Conservation (phyloP, 371 early-diverging fungal genomes). For the Conidiobolus coronatus region DNA sequence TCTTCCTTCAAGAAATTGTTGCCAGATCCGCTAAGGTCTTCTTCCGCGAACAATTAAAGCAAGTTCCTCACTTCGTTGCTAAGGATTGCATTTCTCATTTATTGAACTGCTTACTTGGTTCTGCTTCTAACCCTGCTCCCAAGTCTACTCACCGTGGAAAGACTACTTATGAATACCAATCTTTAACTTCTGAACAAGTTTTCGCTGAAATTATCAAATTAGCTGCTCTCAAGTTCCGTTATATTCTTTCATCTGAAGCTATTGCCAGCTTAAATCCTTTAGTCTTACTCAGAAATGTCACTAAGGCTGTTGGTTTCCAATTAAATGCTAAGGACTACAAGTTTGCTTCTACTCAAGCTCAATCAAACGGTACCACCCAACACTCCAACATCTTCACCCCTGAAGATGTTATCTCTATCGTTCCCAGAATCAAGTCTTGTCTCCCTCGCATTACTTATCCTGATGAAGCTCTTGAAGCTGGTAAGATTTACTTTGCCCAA, state of each 20-base stretch:
- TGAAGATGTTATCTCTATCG: slow-evolving; percentile 52
- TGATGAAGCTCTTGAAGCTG: slow-evolving; percentile 74
- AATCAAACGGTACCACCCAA: slow-evolving; percentile 6
- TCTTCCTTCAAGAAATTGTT: slow-evolving; percentile 61
- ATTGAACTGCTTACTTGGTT: slow-evolving; percentile 56
- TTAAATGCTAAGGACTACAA: slow-evolving; percentile 47
- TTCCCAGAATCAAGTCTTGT: slow-evolving; percentile 65
- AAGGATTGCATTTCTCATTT: slow-evolving; percentile 50
- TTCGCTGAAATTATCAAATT: slow-evolving; percentile 25
- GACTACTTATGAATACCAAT: slow-evolving; percentile 14
- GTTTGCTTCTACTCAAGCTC: slow-evolving; percentile 14
- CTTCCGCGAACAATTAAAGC: slow-evolving; percentile 36
- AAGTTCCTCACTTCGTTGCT: slow-evolving; percentile 24
- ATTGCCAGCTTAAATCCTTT: slow-evolving; percentile 4
- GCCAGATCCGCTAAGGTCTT: slow-evolving; percentile 65
- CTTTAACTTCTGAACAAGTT: slow-evolving; percentile 33
- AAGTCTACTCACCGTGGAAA: slow-evolving; percentile 10
- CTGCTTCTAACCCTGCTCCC: slow-evolving; percentile 26
- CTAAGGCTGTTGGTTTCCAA: slow-evolving; percentile 67
- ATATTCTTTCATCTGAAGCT: slow-evolving; percentile 26
- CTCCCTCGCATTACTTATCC: slow-evolving; percentile 26
- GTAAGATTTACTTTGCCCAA: slow-evolving; percentile 51
- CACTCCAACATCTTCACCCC: slow-evolving; percentile 27
- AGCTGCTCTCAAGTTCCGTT: slow-evolving; percentile 52
- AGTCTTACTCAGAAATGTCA: slow-evolving; percentile 40